phyloP scores from a whole-genome alignment of 2,329 filamentous ascomycete genomes.

The Fusarium sp. region DNA sequence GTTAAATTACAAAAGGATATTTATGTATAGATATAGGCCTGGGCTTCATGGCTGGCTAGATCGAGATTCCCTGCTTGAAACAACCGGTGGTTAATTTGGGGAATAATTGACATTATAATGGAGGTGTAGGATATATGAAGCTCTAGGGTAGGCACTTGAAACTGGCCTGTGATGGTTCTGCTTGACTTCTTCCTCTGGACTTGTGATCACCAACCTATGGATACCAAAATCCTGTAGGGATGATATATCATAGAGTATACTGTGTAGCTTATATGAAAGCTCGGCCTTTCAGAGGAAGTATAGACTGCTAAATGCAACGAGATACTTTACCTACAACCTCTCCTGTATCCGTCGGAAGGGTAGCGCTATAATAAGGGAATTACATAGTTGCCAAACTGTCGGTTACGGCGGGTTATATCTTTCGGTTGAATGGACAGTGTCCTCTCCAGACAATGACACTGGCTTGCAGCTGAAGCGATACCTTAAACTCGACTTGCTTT shows the following conservation, averaged over 20 bases:
- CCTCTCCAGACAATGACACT: background rate
- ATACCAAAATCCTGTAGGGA: background rate
- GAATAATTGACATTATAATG: background rate
- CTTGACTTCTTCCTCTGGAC: background rate
- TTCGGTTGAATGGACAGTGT: background rate
- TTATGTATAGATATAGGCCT: background rate
- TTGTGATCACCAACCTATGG: background rate
- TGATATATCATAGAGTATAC: background rate
- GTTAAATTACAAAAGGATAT: background rate
- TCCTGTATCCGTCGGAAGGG: background rate
- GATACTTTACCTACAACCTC: too few relatives aligned
- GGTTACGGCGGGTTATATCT: background rate
- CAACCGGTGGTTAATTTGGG: conserved; percentile 21
- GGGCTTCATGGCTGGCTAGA: conserved; percentile 1
- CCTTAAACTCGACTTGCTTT: background rate
- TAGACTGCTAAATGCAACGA: background rate
- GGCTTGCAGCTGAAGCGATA: background rate
- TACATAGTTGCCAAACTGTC: background rate
- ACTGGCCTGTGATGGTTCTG: background rate
- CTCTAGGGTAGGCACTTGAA: background rate
- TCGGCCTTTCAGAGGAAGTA: background rate
- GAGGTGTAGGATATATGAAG: background rate
- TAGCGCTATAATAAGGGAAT: background rate
- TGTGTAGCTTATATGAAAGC: background rate
- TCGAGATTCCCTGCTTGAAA: conserved; percentile 9